Evolutionary conservation across 345 rosid genomes (phyloP).

Genomic region (Pugionium dolabratum): DNA sequence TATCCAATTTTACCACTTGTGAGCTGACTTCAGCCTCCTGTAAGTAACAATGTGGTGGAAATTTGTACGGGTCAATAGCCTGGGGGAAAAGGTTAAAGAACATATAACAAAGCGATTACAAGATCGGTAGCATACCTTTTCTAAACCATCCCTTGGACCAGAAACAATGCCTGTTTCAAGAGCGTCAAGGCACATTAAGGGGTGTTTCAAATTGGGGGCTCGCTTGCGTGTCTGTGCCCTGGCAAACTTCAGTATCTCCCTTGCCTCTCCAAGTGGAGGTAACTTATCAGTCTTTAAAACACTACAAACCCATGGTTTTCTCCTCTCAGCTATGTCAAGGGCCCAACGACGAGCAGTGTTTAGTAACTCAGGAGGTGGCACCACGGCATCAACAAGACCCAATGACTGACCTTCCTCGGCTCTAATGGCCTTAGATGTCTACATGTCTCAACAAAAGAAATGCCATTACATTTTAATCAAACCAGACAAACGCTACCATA

Average conservation of each 20-base stretch:
- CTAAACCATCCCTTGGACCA: slow-evolving; percentile 73
- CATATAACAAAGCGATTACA: not conserved
- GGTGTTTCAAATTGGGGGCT: slow-evolving; percentile 85
- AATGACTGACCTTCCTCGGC: slow-evolving; percentile 68
- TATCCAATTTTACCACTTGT: slow-evolving; percentile 60
- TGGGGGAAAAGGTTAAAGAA: slow-evolving; percentile 18
- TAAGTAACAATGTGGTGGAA: slow-evolving; percentile 28
- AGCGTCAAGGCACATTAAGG: slow-evolving; percentile 77
- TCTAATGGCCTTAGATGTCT: slow-evolving; percentile 83
- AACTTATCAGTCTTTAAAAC: slow-evolving; percentile 76
- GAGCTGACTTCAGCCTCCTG: slow-evolving; percentile 77
- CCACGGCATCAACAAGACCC: slow-evolving; percentile 85
- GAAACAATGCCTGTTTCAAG: slow-evolving; percentile 86
- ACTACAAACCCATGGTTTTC: slow-evolving; percentile 83
- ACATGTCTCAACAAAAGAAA: slow-evolving; percentile 20
- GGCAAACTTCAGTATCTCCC: slow-evolving; percentile 83
- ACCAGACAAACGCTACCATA: slow-evolving; percentile 20
- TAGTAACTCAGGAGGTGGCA: slow-evolving; percentile 62
- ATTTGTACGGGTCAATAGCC: not conserved
- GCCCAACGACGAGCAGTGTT: slow-evolving; percentile 84
- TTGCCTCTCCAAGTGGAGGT: slow-evolving; percentile 86
- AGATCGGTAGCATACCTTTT: slow-evolving; percentile 58
- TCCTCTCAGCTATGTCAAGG: slow-evolving; percentile 65
- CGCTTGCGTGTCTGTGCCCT: slow-evolving; percentile 67
- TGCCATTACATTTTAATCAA: slow-evolving; percentile 11